Conservation (phyloP, 176 grass and related monocot species). For the Carex pumila region DNA sequence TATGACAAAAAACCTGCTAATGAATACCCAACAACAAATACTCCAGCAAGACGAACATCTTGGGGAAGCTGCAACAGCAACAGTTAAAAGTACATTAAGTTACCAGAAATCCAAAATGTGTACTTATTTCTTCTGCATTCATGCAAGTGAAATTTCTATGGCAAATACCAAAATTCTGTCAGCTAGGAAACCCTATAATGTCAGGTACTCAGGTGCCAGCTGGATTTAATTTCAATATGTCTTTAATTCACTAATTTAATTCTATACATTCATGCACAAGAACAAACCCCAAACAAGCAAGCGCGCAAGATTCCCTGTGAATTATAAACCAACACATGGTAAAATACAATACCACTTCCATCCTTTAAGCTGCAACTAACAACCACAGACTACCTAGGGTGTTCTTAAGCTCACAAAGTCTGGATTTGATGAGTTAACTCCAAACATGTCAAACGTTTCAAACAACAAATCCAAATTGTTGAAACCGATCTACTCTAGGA, state of each 20-base stretch:
- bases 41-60: slow-evolving; percentile 66
- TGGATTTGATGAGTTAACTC: no score
- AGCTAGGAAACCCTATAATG: not conserved
- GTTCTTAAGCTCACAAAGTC: no score
- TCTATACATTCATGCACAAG: not conserved
- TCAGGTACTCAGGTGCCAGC: not conserved
- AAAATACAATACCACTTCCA: not conserved
- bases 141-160: not conserved
- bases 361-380: not conserved
- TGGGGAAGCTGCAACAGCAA: slow-evolving; percentile 55
- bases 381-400: not conserved
- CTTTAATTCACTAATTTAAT: not conserved
- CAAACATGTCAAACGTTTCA: no score
- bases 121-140: not conserved
- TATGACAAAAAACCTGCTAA: slow-evolving; percentile 45
- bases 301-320: not conserved
- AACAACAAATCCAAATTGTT: no score
- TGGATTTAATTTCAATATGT: not conserved
- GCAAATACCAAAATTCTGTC: not conserved
- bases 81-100: not conserved
- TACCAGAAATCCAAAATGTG: not conserved
- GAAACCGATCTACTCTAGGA: no score
- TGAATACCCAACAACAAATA: slow-evolving; percentile 76
- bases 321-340: not conserved
- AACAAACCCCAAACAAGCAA: not conserved